Conservation (phyloP, 768 basidiomycete genomes). For the Porpolomopsis calyptriformis region DNA sequence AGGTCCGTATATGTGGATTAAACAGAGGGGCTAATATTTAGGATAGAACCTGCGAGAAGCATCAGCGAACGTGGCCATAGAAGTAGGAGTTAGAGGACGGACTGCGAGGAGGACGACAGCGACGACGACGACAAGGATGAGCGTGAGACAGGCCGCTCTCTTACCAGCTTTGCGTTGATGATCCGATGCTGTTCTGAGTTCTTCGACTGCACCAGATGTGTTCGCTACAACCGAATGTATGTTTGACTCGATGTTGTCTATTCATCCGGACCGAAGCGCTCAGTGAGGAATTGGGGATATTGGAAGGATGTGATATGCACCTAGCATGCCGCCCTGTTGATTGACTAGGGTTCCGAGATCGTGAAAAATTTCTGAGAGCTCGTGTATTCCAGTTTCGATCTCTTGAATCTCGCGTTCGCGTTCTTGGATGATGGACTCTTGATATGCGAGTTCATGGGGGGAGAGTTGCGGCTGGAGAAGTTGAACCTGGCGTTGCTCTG, state of each 20-base stretch:
- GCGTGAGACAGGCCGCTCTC: slow-evolving; percentile 79
- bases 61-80: neutral
- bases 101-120: slow-evolving; percentile 89
- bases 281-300: neutral
- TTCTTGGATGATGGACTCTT: slow-evolving; percentile 90
- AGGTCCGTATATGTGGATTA: neutral
- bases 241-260: slow-evolving; percentile 94
- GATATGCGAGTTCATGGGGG: slow-evolving; percentile 87
- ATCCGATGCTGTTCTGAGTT: slow-evolving; percentile 80
- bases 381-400: slow-evolving; percentile 94
- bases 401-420: slow-evolving; percentile 91
- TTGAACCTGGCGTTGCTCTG: slow-evolving; percentile 60
- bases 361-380: slow-evolving; percentile 91
- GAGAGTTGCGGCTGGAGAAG: slow-evolving; percentile 65
- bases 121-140: slow-evolving; percentile 78
- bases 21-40: neutral
- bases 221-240: slow-evolving; percentile 79
- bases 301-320: slow-evolving; percentile 33
- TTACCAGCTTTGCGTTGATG: slow-evolving; percentile 92
- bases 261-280: neutral
- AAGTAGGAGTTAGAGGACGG: slow-evolving; percentile 24
- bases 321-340: slow-evolving; percentile 91
- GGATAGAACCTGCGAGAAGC: neutral
- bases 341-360: slow-evolving; percentile 90
- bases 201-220: slow-evolving; percentile 72